phyloP scores from a whole-genome alignment of 2,329 filamentous ascomycete genomes.

The Penicillium sp. region DNA sequence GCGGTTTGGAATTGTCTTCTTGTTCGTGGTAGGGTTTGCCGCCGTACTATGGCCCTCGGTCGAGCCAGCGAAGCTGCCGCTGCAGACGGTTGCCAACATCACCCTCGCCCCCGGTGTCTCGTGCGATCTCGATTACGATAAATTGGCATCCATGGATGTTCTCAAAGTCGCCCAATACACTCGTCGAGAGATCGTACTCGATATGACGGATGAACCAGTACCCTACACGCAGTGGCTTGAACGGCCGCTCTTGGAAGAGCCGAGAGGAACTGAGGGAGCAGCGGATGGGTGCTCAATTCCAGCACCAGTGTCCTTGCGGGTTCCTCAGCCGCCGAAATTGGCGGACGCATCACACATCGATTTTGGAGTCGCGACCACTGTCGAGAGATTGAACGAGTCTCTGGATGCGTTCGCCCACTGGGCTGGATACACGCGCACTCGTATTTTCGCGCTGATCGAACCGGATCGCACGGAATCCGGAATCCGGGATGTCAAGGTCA shows the following conservation, averaged over 20 bases:
- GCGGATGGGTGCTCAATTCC: conserved; percentile 42
- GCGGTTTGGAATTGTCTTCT: conserved; percentile 29
- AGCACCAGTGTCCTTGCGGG: conserved; percentile 49
- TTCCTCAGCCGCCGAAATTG: conserved; percentile 46
- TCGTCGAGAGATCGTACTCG: conserved; percentile 33
- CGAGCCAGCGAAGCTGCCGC: conserved; percentile 12
- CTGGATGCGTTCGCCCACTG: conserved; percentile 57
- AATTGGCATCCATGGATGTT: conserved; percentile 27
- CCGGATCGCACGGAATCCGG: conserved; percentile 26
- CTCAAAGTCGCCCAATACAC: conserved; percentile 31
- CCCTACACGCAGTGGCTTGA: conserved; percentile 31
- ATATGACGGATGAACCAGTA: conserved; percentile 23
- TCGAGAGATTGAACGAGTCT: conserved; percentile 52
- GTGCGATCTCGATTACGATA: conserved; percentile 31
- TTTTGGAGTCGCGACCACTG: conserved; percentile 59
- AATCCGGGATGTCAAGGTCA: conserved; percentile 31
- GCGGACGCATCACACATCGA: conserved; percentile 53
- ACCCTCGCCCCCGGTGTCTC: conserved; percentile 30
- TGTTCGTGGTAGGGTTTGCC: conserved; percentile 28
- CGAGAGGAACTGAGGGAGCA: conserved; percentile 12
- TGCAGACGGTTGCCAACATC: conserved; percentile 29
- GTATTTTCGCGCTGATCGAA: conserved; percentile 56
- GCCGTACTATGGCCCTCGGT: conserved; percentile 30
- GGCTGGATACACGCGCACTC: conserved; percentile 54
- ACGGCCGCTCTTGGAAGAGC: conserved; percentile 26